phyloP scores from a whole-genome alignment of 352 stramenopile species.

The Globisporangium iwayamae region DNA sequence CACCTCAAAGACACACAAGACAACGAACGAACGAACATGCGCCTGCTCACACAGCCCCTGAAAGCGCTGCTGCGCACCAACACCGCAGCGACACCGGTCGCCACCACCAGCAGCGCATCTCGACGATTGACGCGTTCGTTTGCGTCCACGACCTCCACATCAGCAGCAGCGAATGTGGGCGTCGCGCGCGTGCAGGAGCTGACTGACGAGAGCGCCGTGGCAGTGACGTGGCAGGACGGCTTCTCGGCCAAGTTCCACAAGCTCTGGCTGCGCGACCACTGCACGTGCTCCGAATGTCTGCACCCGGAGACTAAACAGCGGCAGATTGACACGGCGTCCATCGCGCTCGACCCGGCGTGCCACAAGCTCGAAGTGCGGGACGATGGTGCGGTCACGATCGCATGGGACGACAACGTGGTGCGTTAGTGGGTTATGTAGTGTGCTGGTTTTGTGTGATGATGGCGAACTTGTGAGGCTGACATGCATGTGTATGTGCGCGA shows the following conservation, averaged over 20 bases:
- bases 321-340: constrained; percentile 77
- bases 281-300: constrained; percentile 55
- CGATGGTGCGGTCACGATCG: constrained; percentile 37
- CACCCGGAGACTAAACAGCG: constrained; percentile 75
- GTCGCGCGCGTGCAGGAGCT: constrained; percentile 51
- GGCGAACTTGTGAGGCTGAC: neutral
- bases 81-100: neutral
- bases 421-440: constrained; percentile 10
- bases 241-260: constrained; percentile 80
- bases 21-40: constrained; percentile 9
- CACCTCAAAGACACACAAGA: neutral
- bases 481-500: neutral
- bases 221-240: constrained; percentile 74
- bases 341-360: constrained; percentile 48
- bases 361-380: constrained; percentile 32
- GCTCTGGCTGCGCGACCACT: constrained; percentile 85
- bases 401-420: constrained; percentile 58
- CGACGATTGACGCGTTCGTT: constrained; percentile 4
- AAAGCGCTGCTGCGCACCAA: constrained; percentile 8
- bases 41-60: constrained; percentile 10
- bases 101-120: neutral
- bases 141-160: neutral
- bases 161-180: neutral
- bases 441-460: neutral
- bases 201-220: constrained; percentile 42